phyloP scores from a whole-genome alignment of 768 basidiomycete genomes.

The Clitopilus passeckerianus region DNA sequence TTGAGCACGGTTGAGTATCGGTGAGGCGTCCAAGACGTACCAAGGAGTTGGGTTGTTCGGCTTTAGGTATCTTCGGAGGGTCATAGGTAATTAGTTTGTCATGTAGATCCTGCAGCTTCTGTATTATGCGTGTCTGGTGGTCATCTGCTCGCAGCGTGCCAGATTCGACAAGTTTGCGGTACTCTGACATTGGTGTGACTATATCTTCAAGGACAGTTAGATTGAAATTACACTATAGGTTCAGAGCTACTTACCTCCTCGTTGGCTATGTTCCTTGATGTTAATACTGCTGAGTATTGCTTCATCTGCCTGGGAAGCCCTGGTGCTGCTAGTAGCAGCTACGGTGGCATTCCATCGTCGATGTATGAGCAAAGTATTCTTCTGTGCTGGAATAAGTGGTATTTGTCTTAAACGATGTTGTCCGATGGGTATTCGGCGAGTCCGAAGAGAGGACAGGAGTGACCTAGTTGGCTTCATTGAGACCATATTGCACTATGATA shows the following conservation, averaged over 20 bases:
- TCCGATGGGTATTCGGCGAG: background rate
- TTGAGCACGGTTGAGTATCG: conserved; percentile 17
- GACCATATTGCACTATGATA: background rate
- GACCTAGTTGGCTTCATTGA: background rate
- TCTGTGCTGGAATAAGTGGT: background rate
- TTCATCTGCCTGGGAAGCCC: background rate
- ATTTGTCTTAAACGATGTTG: background rate
- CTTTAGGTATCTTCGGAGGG: conserved; percentile 57
- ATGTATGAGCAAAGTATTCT: background rate
- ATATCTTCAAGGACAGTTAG: conserved; percentile 14
- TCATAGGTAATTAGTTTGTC: conserved; percentile 64
- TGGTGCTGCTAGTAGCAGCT: background rate
- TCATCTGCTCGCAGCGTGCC: conserved; percentile 67
- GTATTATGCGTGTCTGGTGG: conserved; percentile 81
- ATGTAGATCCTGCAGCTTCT: conserved; percentile 77
- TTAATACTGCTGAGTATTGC: background rate
- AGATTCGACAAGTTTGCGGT: conserved; percentile 37
- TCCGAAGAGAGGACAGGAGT: background rate
- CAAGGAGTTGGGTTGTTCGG: conserved; percentile 30
- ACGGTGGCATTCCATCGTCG: background rate
- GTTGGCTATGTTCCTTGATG: background rate
- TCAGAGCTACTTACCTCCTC: conserved; percentile 2
- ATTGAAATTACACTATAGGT: background rate
- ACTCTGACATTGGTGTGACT: conserved; percentile 38
- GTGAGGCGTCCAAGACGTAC: conserved; percentile 23